These are phyloP conservation scores for Eimeria falciformis DNA, from an alignment of 169 alveolate genomes.

Conservation along the genomic window DNA sequence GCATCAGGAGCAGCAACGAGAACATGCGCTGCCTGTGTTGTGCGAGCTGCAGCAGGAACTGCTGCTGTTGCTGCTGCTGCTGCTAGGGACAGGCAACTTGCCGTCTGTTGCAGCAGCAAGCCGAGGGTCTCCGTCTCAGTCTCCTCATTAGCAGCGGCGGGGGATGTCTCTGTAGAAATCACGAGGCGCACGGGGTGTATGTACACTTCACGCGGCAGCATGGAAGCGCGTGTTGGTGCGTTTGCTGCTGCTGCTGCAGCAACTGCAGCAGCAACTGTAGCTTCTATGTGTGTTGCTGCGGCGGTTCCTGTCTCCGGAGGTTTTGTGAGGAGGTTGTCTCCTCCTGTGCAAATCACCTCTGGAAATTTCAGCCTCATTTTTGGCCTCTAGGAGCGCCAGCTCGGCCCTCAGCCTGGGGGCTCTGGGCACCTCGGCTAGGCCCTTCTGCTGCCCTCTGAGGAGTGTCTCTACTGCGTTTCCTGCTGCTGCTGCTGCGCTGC, in stretches of 20 bases:
- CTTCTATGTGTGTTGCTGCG: background rate
- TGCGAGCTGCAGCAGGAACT: background rate
- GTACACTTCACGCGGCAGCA: background rate
- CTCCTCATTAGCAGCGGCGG: background rate
- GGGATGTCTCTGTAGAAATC: too few species aligned
- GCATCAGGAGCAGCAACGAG: background rate
- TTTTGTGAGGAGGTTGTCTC: too few species aligned
- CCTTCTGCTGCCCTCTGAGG: background rate
- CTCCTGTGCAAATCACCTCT: too few species aligned
- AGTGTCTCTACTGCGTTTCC: background rate
- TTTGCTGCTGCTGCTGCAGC: background rate
- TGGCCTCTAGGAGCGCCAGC: background rate
- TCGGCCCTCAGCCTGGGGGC: background rate
- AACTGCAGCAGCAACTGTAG: background rate
- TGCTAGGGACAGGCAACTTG: background rate
- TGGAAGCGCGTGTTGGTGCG: too few species aligned
- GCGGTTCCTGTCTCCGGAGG: background rate
- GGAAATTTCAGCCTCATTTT: background rate
- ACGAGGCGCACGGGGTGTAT: too few species aligned
- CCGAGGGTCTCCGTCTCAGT: background rate
- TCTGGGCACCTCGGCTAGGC: background rate
- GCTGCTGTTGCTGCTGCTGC: background rate
- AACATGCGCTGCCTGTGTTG: background rate
- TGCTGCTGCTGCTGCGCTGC: background rate
- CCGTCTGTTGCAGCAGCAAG: constrained; percentile 19